phyloP scores from a whole-genome alignment of 1,284 basidiomycete species.

The Ceratobasidium sp. region DNA sequence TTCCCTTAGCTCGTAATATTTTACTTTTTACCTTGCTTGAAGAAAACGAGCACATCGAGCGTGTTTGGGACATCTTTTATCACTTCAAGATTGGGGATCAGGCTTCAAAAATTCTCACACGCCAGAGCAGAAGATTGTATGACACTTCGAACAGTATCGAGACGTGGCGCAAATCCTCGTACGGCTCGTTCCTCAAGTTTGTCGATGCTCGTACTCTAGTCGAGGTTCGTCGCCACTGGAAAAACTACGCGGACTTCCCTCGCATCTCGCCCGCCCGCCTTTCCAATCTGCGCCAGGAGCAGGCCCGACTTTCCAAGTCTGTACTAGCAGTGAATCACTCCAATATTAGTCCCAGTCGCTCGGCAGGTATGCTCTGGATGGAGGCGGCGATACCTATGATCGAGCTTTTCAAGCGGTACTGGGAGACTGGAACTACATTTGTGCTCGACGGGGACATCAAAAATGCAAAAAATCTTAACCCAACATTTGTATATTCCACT shows the following conservation, averaged over 20 bases:
- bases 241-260: slow-evolving; percentile 12
- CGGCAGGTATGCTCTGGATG: slow-evolving; percentile 21
- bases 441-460: slow-evolving; percentile 14
- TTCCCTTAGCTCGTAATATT: slow-evolving; percentile 47
- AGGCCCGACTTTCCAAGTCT: background rate
- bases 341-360: background rate
- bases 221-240: slow-evolving; percentile 3
- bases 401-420: slow-evolving; percentile 18
- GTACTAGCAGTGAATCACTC: background rate
- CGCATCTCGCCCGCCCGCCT: background rate
- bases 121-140: background rate
- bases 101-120: background rate
- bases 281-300: background rate
- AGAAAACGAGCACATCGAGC: background rate
- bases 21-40: slow-evolving; percentile 15
- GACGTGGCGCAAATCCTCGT: background rate
- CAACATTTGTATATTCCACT: slow-evolving; percentile 15
- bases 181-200: slow-evolving; percentile 6
- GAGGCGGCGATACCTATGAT: background rate
- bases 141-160: background rate
- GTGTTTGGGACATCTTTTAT: slow-evolving; percentile 30
- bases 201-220: background rate
- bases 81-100: slow-evolving; percentile 25
- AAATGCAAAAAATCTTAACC: slow-evolving; percentile 12
- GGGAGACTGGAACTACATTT: slow-evolving; percentile 18